Conservation (phyloP, 2,329 filamentous ascomycete species). For the Leptosphaerulina australis region DNA sequence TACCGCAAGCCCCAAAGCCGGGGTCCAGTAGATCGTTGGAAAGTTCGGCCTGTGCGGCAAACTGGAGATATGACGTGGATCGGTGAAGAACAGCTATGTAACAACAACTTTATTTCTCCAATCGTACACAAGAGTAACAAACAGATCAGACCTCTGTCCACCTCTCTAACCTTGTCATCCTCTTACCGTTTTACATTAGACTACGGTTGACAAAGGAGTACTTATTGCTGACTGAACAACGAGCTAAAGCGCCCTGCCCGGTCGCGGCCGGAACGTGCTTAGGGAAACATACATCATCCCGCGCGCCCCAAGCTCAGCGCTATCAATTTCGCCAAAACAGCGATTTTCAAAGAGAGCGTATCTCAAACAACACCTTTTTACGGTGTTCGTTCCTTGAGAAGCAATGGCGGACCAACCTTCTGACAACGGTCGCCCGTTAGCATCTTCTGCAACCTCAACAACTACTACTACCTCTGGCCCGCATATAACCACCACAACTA, state of each 20-base stretch:
- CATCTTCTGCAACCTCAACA: constrained; percentile 31
- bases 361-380: constrained; percentile 5
- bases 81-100: neutral
- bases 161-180: neutral
- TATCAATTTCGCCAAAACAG: constrained; percentile 13
- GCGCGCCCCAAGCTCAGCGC: constrained; percentile 17
- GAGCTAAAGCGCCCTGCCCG: constrained; percentile 22
- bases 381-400: constrained; percentile 9
- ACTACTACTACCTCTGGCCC: constrained; percentile 40
- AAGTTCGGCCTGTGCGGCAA: constrained; percentile 8
- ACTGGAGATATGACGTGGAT: constrained; percentile 10
- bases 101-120: neutral
- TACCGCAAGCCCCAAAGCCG: neutral
- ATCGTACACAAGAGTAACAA: neutral
- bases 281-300: constrained; percentile 21
- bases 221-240: constrained; percentile 25
- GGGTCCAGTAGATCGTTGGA: constrained; percentile 9
- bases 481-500: constrained; percentile 38
- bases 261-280: constrained; percentile 27
- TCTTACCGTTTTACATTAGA: neutral
- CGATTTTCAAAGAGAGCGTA: constrained; percentile 9
- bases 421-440: constrained; percentile 16
- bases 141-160: neutral
- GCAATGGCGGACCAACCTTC: constrained; percentile 23
- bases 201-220: constrained; percentile 7